Percentiles rank a stretch among this genome's conserved stretches.
Conservation (phyloP, 495 filamentous ascomycete genomes). For the Neurospora discreta region DNA sequence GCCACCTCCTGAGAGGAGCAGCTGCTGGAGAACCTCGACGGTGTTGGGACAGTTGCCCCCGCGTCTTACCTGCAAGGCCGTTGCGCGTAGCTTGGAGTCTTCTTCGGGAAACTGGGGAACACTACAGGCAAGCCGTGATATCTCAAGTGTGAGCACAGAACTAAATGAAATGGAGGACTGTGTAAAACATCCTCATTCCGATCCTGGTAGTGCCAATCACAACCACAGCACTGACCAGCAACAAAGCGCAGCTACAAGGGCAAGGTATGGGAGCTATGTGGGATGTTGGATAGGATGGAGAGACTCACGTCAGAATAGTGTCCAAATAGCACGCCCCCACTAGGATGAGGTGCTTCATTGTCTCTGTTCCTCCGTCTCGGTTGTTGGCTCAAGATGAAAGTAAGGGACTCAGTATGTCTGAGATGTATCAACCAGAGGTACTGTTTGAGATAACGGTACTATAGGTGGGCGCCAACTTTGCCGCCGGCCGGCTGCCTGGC, state of each 20-base stretch:
- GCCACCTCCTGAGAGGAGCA: conserved; percentile 22
- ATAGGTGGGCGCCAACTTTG: not conserved
- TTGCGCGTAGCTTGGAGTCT: conserved; percentile 62
- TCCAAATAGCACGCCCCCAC: conserved; percentile 58
- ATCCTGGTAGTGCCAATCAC: not conserved
- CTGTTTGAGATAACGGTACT: not conserved
- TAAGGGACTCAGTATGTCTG: not conserved
- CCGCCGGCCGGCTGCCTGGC: not conserved
- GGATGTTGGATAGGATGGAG: not conserved
- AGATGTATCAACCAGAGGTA: not conserved
- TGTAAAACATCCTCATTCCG: not conserved
- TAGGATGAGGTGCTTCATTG: conserved; percentile 41
- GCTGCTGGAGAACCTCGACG: conserved; percentile 55
- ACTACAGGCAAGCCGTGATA: conserved; percentile 27
- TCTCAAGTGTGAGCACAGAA: conserved; percentile 6
- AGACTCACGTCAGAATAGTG: conserved; percentile 52
- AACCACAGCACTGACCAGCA: not conserved
- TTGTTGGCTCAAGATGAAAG: not conserved
- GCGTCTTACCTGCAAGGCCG: conserved; percentile 44
- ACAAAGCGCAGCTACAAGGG: not conserved
- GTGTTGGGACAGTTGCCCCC: conserved; percentile 66
- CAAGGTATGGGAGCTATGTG: not conserved
- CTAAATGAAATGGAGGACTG: conserved; percentile 6
- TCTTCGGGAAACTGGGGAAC: conserved; percentile 55
- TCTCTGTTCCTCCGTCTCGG: not conserved